A percentile compares a stretch with the other conserved stretches of the same genome.
These are phyloP conservation scores for Apophysomyces ossiformis DNA, from an alignment of 371 early-diverging fungal species.

Conservation along the genomic window DNA sequence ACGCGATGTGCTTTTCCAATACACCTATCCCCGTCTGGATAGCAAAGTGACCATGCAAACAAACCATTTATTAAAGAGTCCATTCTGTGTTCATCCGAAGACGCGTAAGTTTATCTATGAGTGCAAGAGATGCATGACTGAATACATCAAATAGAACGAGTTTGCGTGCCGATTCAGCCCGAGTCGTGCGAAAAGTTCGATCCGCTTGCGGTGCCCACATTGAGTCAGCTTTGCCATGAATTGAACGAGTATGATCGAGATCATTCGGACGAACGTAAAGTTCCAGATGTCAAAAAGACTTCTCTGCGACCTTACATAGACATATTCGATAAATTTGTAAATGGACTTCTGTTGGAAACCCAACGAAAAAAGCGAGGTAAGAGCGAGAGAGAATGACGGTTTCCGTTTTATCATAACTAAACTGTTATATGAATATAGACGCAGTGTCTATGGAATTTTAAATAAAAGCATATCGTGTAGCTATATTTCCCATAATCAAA, in stretches of 20 bases:
- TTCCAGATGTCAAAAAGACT: constrained; percentile 63
- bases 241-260: constrained; percentile 47
- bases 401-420: not conserved
- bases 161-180: constrained; percentile 90
- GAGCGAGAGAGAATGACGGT: not conserved
- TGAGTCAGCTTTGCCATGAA: constrained; percentile 67
- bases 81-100: constrained; percentile 98
- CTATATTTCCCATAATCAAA: not conserved
- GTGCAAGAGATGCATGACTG: not conserved
- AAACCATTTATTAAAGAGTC: constrained; percentile 98
- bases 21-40: constrained; percentile 95
- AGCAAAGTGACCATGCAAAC: constrained; percentile 89
- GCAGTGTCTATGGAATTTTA: not conserved
- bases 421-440: not conserved
- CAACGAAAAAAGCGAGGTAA: constrained; percentile 50
- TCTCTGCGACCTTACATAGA: constrained; percentile 66
- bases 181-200: constrained; percentile 80
- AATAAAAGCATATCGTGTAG: not conserved
- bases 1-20: constrained; percentile 86
- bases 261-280: constrained; percentile 27
- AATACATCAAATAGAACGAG: constrained; percentile 60
- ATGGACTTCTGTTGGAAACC: constrained; percentile 47
- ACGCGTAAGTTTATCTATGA: constrained; percentile 63
- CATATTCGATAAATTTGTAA: constrained; percentile 72
- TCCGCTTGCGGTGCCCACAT: constrained; percentile 80